Conservation (phyloP, 2,329 filamentous ascomycete species). For the Eutypa lata region DNA sequence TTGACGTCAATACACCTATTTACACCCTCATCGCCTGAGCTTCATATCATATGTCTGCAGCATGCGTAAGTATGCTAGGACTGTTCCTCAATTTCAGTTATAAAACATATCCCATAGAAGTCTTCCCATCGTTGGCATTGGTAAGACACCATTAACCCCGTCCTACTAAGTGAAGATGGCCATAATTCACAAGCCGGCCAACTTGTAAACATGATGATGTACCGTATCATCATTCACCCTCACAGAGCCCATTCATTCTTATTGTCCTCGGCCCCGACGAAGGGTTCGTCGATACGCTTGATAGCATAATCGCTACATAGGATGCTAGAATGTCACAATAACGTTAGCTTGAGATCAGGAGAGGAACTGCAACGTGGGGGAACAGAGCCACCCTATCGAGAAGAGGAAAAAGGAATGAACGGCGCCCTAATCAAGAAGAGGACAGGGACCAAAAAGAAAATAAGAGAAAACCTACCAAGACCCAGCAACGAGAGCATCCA, state of each 20-base stretch:
- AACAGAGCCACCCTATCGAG: background rate
- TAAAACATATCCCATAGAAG: no score
- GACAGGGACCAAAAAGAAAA: conserved; percentile 3
- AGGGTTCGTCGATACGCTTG: conserved; percentile 90
- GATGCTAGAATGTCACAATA: conserved; percentile 56
- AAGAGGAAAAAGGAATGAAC: conserved; percentile 2
- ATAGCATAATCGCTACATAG: conserved; percentile 94
- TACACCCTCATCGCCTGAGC: no score
- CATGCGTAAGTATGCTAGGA: no score
- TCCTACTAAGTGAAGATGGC: no score
- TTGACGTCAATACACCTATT: no score
- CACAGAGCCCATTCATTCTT: conserved; percentile 75
- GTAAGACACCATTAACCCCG: no score
- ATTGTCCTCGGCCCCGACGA: conserved; percentile 72
- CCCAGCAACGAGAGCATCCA: conserved; percentile 88
- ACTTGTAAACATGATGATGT: no score
- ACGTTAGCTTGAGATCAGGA: conserved; percentile 16
- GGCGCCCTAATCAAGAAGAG: no score
- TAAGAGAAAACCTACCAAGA: conserved; percentile 63
- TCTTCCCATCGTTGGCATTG: no score
- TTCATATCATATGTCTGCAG: no score
- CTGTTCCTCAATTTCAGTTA: no score
- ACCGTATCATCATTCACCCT: background rate
- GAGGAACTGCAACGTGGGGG: background rate
- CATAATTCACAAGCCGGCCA: no score